phyloP scores from a whole-genome alignment of 768 basidiomycete species.

The Tylopilus sp. region DNA sequence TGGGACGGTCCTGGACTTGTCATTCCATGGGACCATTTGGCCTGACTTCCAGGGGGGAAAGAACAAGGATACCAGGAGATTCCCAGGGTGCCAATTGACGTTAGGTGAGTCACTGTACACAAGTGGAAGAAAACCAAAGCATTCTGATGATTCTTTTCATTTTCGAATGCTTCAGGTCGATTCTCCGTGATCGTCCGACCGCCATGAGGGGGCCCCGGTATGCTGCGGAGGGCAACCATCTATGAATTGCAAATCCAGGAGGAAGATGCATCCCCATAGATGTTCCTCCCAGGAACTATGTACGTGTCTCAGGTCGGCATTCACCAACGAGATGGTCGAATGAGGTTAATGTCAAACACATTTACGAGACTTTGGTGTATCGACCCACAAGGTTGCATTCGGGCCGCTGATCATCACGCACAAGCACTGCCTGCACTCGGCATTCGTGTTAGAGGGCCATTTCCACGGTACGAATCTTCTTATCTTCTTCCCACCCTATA shows the following conservation, averaged over 20 bases:
- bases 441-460: background rate
- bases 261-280: background rate
- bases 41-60: too few species aligned
- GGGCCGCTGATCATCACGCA: too few species aligned
- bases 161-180: background rate
- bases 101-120: too few species aligned
- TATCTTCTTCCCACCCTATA: slow-evolving; percentile 1
- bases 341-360: background rate
- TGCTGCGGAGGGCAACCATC: background rate
- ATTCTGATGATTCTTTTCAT: too few species aligned
- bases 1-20: too few species aligned
- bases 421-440: background rate
- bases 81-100: too few species aligned
- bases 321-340: background rate
- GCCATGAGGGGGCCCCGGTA: background rate
- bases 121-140: too few species aligned
- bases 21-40: too few species aligned
- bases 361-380: background rate
- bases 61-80: too few species aligned
- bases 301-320: background rate
- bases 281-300: background rate
- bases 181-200: background rate
- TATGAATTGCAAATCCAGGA: background rate
- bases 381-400: background rate
- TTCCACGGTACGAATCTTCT: background rate